Percentiles rank a stretch among this genome's conserved stretches.
These are phyloP conservation scores for Haplosporangium sp. DNA, from an alignment of 371 early-diverging fungal species.

Conservation along the genomic window DNA sequence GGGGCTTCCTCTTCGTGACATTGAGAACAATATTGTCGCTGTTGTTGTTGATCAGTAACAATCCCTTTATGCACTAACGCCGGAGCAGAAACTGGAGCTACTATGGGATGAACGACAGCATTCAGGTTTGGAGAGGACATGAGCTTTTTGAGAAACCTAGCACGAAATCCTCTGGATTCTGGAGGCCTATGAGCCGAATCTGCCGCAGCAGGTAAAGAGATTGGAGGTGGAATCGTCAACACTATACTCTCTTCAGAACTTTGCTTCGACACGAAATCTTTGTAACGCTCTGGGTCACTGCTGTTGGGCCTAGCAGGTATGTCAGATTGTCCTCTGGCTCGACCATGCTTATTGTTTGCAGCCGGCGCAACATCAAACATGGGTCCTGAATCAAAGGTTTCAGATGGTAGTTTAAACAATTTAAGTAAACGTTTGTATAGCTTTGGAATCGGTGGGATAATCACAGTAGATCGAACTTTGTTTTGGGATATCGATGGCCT, in stretches of 20 bases:
- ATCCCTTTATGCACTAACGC: not conserved
- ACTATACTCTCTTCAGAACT: not conserved
- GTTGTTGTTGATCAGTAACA: not conserved
- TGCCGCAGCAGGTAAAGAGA: not conserved
- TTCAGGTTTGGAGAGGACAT: constrained; percentile 39
- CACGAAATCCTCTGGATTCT: constrained; percentile 26
- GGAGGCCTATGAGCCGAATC: constrained; percentile 8
- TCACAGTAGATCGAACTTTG: not conserved
- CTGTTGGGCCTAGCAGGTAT: constrained; percentile 13
- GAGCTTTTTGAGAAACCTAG: constrained; percentile 30
- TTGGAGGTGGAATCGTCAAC: no score
- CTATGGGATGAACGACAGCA: constrained; percentile 6
- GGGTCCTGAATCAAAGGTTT: constrained; percentile 25
- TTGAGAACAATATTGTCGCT: not conserved
- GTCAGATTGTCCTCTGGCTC: constrained; percentile 20
- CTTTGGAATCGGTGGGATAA: constrained; percentile 19
- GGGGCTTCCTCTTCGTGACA: not conserved
- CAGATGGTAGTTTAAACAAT: constrained; percentile 40
- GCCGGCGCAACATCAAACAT: not conserved
- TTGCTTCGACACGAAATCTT: not conserved
- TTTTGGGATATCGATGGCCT: not conserved
- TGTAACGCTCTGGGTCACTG: not conserved
- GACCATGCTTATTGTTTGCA: not conserved
- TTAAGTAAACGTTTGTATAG: constrained; percentile 36
- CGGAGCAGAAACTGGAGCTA: not conserved